These are phyloP conservation scores for Nannochloropsis gaditana DNA, from an alignment of 108 stramenopile species.

Conservation along the genomic window DNA sequence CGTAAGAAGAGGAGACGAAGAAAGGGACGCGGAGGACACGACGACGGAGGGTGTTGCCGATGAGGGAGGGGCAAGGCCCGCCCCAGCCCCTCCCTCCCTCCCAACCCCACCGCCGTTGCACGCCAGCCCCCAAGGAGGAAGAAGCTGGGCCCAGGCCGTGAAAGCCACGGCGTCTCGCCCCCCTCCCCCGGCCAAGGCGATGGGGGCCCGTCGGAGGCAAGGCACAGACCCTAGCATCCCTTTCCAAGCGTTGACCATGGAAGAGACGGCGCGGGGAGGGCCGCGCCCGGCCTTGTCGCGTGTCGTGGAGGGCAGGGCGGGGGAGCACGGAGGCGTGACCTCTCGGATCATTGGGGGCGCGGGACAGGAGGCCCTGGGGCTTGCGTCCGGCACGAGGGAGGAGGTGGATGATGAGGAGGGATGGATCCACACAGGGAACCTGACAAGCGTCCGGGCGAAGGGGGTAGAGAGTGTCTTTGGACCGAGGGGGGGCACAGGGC, in stretches of 20 bases:
- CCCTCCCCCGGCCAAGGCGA: background rate
- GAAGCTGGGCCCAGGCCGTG: background rate
- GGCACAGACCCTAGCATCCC: background rate
- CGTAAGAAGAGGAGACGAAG: no score
- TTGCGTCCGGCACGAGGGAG: background rate
- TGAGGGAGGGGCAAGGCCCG: no score
- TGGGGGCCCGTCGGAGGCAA: background rate
- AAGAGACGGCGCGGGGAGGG: no score
- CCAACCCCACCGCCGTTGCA: no score
- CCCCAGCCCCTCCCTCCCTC: no score
- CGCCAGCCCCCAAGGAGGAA: no score
- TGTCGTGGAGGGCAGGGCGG: background rate
- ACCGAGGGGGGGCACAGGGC: background rate
- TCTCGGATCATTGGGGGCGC: conserved; percentile 16
- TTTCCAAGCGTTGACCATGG: no score
- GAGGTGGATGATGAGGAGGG: background rate
- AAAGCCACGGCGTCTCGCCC: background rate
- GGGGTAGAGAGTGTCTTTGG: background rate
- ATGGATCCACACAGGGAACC: background rate
- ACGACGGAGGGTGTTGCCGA: no score
- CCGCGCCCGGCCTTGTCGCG: no score
- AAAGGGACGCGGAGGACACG: no score
- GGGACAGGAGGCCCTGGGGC: background rate
- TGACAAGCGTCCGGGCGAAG: background rate
- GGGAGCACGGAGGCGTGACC: background rate